Conservation (phyloP, 2,329 filamentous ascomycete genomes). For the Neofusicoccum parvum region DNA sequence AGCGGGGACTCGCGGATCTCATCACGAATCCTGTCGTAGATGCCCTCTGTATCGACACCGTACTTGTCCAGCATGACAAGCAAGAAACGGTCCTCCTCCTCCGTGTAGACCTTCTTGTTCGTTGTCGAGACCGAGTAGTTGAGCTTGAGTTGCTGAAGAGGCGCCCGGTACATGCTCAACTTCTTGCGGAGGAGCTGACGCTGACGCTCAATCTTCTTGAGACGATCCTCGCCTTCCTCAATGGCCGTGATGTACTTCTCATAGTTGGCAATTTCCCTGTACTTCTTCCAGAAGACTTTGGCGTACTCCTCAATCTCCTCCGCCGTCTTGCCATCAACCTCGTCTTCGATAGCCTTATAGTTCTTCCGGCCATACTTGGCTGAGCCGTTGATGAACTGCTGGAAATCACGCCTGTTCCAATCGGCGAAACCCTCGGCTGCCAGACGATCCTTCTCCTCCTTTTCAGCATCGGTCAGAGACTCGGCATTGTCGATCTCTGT, state of each 20-base stretch:
- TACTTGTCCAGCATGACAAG: constrained; percentile 90
- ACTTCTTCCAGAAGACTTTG: constrained; percentile 94
- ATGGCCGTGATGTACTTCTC: constrained; percentile 86
- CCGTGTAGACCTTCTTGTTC: constrained; percentile 99
- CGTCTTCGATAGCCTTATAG: constrained; percentile 80
- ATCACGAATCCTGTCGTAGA: constrained; percentile 95
- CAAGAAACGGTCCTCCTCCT: constrained; percentile 95
- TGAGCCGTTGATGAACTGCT: constrained; percentile 95
- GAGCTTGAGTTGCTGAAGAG: constrained; percentile 95
- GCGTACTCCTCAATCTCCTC: constrained; percentile 89
- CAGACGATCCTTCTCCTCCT: constrained; percentile 79
- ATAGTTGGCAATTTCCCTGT: constrained; percentile 87
- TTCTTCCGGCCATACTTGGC: constrained; percentile 88
- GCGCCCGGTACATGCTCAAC: constrained; percentile 94
- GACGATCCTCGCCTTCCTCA: constrained; percentile 88
- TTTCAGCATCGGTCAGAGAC: constrained; percentile 85
- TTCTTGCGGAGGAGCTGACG: constrained; percentile 93
- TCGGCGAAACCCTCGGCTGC: constrained; percentile 84
- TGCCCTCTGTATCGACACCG: constrained; percentile 84
- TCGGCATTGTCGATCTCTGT: constrained; percentile 90
- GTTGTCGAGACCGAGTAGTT: constrained; percentile 99
- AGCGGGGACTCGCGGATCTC: constrained; percentile 93
- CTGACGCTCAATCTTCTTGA: constrained; percentile 86
- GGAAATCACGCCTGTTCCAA: constrained; percentile 97
- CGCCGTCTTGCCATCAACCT: constrained; percentile 86